Conservation (phyloP, 768 basidiomycete genomes). For the Naganishia antarctica region DNA sequence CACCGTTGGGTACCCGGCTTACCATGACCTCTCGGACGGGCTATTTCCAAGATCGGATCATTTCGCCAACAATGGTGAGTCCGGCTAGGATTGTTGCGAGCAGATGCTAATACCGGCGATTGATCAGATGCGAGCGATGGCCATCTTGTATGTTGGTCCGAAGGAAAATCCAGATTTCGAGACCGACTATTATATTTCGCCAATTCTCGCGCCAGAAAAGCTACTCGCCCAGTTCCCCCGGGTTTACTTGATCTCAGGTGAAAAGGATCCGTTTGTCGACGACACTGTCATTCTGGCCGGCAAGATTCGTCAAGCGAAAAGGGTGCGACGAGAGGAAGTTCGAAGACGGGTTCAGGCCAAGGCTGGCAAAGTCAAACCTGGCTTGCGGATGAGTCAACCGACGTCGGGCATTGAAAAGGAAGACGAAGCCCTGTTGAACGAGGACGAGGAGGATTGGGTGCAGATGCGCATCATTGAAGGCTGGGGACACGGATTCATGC, state of each 20-base stretch:
- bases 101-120: too few species aligned
- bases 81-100: background rate
- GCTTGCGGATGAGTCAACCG: constrained; percentile 58
- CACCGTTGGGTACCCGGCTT: constrained; percentile 73
- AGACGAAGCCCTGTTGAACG: constrained; percentile 51
- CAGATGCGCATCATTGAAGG: constrained; percentile 87
- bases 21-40: constrained; percentile 94
- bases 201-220: constrained; percentile 76
- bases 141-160: constrained; percentile 91
- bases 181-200: constrained; percentile 92
- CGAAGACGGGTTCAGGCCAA: constrained; percentile 60
- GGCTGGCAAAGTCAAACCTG: constrained; percentile 61
- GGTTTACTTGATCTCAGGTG: constrained; percentile 80
- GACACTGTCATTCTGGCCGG: constrained; percentile 97
- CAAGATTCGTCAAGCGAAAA: constrained; percentile 88
- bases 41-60: constrained; percentile 87
- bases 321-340: constrained; percentile 69
- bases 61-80: constrained; percentile 92
- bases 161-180: constrained; percentile 88
- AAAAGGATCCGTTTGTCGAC: constrained; percentile 92
- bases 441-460: constrained; percentile 91
- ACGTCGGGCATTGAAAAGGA: constrained; percentile 36
- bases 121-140: constrained; percentile 98
- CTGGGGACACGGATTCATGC: constrained; percentile 95
- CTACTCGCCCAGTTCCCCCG: constrained; percentile 91